Percentiles rank a stretch among this genome's conserved stretches.
These are phyloP conservation scores for Xylaria cubensis DNA, from an alignment of 495 filamentous ascomycete species.

Conservation along the genomic window DNA sequence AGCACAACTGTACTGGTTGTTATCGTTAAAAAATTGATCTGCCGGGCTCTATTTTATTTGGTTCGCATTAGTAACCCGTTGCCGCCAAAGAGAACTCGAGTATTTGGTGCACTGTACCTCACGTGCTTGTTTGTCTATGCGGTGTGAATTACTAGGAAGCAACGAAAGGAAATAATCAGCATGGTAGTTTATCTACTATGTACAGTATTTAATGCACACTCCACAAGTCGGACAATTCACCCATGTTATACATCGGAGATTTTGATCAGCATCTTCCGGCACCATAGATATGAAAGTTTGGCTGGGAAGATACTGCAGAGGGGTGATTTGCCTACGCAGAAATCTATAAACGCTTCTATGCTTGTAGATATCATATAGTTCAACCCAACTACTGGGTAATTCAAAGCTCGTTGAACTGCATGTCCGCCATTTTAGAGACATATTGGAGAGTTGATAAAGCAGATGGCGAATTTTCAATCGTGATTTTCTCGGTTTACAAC, in stretches of 20 bases:
- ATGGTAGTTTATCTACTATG: background rate
- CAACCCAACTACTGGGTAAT: background rate
- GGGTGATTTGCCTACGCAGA: background rate
- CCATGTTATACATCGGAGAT: conserved; percentile 23
- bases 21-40: background rate
- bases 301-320: background rate
- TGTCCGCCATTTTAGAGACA: background rate
- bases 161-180: background rate
- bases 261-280: conserved; percentile 15
- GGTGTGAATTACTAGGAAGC: background rate
- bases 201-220: background rate
- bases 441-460: background rate
- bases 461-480: background rate
- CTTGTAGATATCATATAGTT: background rate
- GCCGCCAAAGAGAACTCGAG: background rate
- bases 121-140: conserved; percentile 16
- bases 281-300: background rate
- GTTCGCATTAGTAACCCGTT: conserved; percentile 5
- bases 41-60: background rate
- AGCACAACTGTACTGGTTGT: background rate
- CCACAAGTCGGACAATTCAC: conserved; percentile 10
- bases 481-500: conserved; percentile 4
- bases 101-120: background rate
- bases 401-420: background rate
- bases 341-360: background rate